Evolutionary conservation across 2,329 filamentous ascomycete genomes (phyloP).

Genomic region (Tetracladium maxilliforme): DNA sequence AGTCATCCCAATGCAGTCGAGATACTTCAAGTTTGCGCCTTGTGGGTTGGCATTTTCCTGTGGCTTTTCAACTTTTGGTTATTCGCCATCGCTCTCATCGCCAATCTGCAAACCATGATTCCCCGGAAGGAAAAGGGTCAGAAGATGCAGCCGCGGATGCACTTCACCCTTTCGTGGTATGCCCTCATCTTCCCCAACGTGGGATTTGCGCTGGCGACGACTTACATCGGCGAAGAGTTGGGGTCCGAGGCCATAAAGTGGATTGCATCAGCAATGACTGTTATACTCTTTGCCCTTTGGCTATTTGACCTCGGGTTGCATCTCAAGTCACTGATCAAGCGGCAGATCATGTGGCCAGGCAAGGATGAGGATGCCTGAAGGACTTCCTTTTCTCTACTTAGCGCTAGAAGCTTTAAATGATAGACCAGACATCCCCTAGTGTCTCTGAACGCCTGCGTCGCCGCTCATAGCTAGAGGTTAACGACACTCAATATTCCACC

Average conservation of each 20-base stretch:
- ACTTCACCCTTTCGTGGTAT: conserved; percentile 49
- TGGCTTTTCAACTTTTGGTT: conserved; percentile 50
- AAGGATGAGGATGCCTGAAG: conserved; percentile 18
- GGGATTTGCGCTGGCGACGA: conserved; percentile 41
- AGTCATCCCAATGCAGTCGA: conserved; percentile 18
- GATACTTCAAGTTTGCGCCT: conserved; percentile 15
- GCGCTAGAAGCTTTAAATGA: no score
- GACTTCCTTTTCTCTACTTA: no score
- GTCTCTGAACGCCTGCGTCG: no score
- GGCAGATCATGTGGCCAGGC: conserved; percentile 17
- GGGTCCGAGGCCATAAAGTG: conserved; percentile 27
- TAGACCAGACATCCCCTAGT: no score
- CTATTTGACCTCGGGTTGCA: conserved; percentile 12
- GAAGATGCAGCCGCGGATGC: conserved; percentile 28
- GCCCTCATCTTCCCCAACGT: conserved; percentile 48
- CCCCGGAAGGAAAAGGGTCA: conserved; percentile 28
- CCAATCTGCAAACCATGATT: conserved; percentile 19
- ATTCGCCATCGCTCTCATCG: conserved; percentile 26
- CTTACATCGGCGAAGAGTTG: conserved; percentile 34
- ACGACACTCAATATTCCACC: no score
- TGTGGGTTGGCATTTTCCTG: conserved; percentile 38
- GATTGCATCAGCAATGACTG: conserved; percentile 32
- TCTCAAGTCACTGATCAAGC: conserved; percentile 12
- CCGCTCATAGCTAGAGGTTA: no score
- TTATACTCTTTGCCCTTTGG: conserved; percentile 20